Percentiles rank a stretch among this genome's conserved stretches.
Conservation (phyloP, 257 asterid species). For the Avicennia marina region DNA sequence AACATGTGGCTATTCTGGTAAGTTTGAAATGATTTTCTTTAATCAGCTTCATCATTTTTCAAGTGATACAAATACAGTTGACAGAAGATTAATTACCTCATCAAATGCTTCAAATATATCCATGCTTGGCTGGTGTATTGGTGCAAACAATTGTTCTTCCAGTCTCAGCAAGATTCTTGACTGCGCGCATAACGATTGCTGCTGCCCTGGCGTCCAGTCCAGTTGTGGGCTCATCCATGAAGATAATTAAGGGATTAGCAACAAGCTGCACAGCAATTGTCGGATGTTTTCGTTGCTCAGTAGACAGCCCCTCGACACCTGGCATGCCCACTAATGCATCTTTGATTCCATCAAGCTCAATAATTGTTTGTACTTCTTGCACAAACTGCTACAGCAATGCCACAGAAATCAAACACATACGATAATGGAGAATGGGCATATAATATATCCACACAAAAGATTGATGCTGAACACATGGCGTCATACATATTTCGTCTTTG, state of each 20-base stretch:
- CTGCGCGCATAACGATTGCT: constrained; percentile 48
- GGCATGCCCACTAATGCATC: constrained; percentile 41
- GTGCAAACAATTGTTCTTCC: constrained; percentile 51
- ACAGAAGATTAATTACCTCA: constrained; percentile 36
- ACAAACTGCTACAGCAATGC: constrained; percentile 44
- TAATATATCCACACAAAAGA: background rate
- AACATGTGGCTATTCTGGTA: too few relatives aligned
- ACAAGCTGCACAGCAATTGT: constrained; percentile 53
- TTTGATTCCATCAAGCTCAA: constrained; percentile 49
- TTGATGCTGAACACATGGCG: background rate
- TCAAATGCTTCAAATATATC: constrained; percentile 51
- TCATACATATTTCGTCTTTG: constrained; percentile 38
- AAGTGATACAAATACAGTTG: too few relatives aligned
- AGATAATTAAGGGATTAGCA: constrained; percentile 45
- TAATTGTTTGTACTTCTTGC: constrained; percentile 42
- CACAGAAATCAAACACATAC: background rate
- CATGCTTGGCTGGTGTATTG: constrained; percentile 51
- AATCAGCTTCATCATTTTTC: too few relatives aligned
- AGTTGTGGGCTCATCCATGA: constrained; percentile 51
- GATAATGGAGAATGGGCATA: background rate
- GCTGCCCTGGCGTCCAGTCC: constrained; percentile 51
- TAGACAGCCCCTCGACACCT: constrained; percentile 41
- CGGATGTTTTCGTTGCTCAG: constrained; percentile 46
- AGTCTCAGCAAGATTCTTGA: constrained; percentile 38
- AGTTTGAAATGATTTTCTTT: too few relatives aligned